These are phyloP conservation scores for Rosellinia necatrix DNA, from an alignment of 2,329 filamentous ascomycete genomes.

Conservation along the genomic window DNA sequence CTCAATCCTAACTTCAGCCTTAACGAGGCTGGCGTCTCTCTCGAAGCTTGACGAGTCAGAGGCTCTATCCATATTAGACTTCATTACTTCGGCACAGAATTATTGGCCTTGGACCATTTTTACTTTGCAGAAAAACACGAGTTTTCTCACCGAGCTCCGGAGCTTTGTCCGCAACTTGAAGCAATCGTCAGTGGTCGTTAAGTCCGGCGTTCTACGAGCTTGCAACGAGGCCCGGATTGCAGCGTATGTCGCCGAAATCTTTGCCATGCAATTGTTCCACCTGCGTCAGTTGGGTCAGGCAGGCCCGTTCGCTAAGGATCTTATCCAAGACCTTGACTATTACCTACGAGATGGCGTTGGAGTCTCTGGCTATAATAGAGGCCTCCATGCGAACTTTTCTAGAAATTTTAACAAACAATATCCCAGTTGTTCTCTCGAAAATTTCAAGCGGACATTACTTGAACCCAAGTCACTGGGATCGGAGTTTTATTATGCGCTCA, in stretches of 20 bases:
- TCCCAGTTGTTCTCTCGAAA: slow-evolving; percentile 70
- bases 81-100: slow-evolving; percentile 86
- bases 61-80: slow-evolving; percentile 78
- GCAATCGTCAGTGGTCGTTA: slow-evolving; percentile 56
- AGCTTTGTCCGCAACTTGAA: slow-evolving; percentile 68
- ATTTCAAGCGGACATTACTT: slow-evolving; percentile 78
- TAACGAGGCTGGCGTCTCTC: slow-evolving; percentile 71
- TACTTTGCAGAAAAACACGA: slow-evolving; percentile 72
- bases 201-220: slow-evolving; percentile 59
- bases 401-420: slow-evolving; percentile 84
- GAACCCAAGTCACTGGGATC: slow-evolving; percentile 69
- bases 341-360: slow-evolving; percentile 77
- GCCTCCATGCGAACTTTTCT: slow-evolving; percentile 82
- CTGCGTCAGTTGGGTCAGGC: slow-evolving; percentile 75
- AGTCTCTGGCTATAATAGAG: slow-evolving; percentile 83
- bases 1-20: slow-evolving; percentile 75
- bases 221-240: slow-evolving; percentile 73
- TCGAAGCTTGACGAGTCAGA: slow-evolving; percentile 66
- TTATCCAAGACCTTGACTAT: slow-evolving; percentile 78
- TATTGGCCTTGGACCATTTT: slow-evolving; percentile 95
- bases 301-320: slow-evolving; percentile 66
- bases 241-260: slow-evolving; percentile 81
- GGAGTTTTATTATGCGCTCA: slow-evolving; percentile 83
- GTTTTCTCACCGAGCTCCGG: slow-evolving; percentile 74
- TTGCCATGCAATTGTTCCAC: slow-evolving; percentile 89